These are phyloP conservation scores for Blastocladiella britannica DNA, from an alignment of 192 early-diverging fungal genomes.

Conservation along the genomic window DNA sequence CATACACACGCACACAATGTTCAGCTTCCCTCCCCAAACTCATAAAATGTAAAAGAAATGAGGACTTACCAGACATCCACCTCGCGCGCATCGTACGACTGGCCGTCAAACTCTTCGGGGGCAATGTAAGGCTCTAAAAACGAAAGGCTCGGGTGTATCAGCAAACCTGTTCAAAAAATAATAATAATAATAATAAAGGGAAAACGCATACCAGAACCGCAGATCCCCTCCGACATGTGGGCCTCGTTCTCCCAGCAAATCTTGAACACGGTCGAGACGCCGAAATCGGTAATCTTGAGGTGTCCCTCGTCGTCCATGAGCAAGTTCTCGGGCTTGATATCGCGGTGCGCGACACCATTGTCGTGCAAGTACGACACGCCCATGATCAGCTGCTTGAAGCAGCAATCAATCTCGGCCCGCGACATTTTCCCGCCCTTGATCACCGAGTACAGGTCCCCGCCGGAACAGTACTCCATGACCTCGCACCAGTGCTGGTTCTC, in stretches of 20 bases:
- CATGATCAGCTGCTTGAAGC: constrained; percentile 52
- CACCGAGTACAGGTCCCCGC: constrained; percentile 53
- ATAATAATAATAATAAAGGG: not conserved
- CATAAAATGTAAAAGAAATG: not conserved
- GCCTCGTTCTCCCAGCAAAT: constrained; percentile 41
- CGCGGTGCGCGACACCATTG: constrained; percentile 26
- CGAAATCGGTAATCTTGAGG: constrained; percentile 76
- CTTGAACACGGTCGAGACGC: constrained; percentile 55
- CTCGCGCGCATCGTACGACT: constrained; percentile 48
- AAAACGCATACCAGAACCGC: constrained; percentile 40
- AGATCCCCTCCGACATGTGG: constrained; percentile 50
- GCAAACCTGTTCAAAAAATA: not conserved
- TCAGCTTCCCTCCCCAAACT: too few species aligned
- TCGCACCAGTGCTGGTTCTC: constrained; percentile 27
- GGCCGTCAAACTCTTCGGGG: constrained; percentile 43
- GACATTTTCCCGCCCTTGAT: constrained; percentile 34
- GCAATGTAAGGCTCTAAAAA: constrained; percentile 58
- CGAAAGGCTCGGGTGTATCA: not conserved
- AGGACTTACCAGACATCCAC: constrained; percentile 29
- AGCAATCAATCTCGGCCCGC: constrained; percentile 27
- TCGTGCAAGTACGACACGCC: constrained; percentile 60
- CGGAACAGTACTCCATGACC: constrained; percentile 71
- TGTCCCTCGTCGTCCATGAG: constrained; percentile 36
- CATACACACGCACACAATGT: too few species aligned
- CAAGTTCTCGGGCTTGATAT: constrained; percentile 78